These are phyloP conservation scores for Phytophthora sp. DNA, from an alignment of 352 stramenopile genomes.

Conservation along the genomic window DNA sequence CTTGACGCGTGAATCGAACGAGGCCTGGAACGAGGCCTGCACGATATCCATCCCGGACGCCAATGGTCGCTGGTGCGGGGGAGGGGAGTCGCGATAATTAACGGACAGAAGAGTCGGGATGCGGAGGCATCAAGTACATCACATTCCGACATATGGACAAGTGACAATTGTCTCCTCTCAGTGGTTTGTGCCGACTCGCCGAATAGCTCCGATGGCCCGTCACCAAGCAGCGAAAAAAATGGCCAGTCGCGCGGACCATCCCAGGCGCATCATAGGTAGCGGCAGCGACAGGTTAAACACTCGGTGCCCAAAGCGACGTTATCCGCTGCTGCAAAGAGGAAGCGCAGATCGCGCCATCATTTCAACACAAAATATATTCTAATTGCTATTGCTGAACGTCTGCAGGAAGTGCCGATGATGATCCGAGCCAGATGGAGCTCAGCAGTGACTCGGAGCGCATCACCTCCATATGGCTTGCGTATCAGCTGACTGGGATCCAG, in stretches of 20 bases:
- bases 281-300: slow-evolving; percentile 12
- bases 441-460: slow-evolving; percentile 22
- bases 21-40: slow-evolving; percentile 68
- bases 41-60: slow-evolving; percentile 58
- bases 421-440: neutral
- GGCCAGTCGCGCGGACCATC: slow-evolving; percentile 2
- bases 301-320: slow-evolving; percentile 7
- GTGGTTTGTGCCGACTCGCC: slow-evolving; percentile 4
- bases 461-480: slow-evolving; percentile 14
- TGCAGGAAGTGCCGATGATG: too few species aligned
- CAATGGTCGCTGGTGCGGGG: slow-evolving; percentile 10
- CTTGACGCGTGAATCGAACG: slow-evolving; percentile 66
- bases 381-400: neutral
- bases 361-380: neutral
- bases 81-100: too few species aligned
- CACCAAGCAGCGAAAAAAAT: neutral
- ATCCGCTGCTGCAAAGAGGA: neutral
- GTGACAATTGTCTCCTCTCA: slow-evolving; percentile 15
- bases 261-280: slow-evolving; percentile 3
- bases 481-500: slow-evolving; percentile 9
- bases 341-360: too few species aligned
- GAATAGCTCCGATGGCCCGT: slow-evolving; percentile 18
- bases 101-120: slow-evolving; percentile 12
- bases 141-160: slow-evolving; percentile 11
- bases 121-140: neutral